These are phyloP conservation scores for Lactarius indigo DNA, from an alignment of 768 basidiomycete genomes.

Conservation along the genomic window DNA sequence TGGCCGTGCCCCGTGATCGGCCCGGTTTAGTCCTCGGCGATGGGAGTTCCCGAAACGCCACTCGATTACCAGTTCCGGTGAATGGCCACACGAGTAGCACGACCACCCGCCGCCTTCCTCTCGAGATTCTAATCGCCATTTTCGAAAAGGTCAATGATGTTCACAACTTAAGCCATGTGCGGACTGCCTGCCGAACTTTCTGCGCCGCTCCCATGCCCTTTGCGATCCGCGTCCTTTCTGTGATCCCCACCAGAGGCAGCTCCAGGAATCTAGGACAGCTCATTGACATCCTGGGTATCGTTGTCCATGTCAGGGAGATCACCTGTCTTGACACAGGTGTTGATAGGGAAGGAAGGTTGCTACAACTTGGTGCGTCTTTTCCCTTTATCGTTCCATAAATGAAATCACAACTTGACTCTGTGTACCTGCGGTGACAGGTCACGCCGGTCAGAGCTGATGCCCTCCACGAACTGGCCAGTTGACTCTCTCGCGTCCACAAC, in stretches of 20 bases:
- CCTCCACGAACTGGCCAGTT: background rate
- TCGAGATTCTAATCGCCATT: background rate
- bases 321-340: background rate
- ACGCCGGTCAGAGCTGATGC: background rate
- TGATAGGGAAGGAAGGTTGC: background rate
- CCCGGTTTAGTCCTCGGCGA: too few relatives aligned
- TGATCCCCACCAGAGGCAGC: background rate
- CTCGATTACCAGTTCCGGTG: too few relatives aligned
- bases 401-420: background rate
- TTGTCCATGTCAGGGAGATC: background rate
- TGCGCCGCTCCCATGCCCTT: background rate
- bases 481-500: background rate
- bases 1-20: too few relatives aligned
- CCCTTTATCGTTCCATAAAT: background rate
- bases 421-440: background rate
- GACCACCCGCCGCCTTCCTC: background rate
- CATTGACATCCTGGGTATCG: background rate
- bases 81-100: too few relatives aligned
- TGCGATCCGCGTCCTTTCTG: conserved; percentile 6
- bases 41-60: too few relatives aligned
- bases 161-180: background rate
- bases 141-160: background rate
- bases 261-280: background rate
- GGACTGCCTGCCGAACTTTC: background rate
- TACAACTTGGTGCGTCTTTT: background rate